phyloP scores from a whole-genome alignment of 1,284 basidiomycete species.

The Moniliophthora roreri region DNA sequence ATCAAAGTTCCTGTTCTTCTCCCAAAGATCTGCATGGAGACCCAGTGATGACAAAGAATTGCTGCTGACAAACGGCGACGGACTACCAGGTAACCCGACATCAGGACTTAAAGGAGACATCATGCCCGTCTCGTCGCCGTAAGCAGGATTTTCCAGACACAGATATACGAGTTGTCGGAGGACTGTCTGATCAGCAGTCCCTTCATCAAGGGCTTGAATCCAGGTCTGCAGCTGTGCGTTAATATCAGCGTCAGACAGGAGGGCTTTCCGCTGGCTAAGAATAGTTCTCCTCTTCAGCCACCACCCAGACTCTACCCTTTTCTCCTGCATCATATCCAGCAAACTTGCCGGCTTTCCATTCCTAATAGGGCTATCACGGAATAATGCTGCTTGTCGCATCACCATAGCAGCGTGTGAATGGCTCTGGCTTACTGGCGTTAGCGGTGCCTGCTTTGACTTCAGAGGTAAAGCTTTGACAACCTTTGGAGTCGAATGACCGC shows the following conservation, averaged over 20 bases:
- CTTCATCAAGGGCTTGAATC: conserved; percentile 52
- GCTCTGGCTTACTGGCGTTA: conserved; percentile 58
- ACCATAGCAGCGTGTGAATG: conserved; percentile 45
- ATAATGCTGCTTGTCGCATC: conserved; percentile 73
- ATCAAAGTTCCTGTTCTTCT: conserved; percentile 63
- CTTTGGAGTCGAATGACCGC: conserved; percentile 38
- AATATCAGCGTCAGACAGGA: conserved; percentile 37
- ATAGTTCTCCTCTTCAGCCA: conserved; percentile 73
- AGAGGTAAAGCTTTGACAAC: conserved; percentile 34
- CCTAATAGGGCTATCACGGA: conserved; percentile 70
- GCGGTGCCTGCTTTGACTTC: conserved; percentile 33
- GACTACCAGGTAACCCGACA: conserved; percentile 41
- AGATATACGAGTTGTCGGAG: conserved; percentile 64
- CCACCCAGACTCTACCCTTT: conserved; percentile 70
- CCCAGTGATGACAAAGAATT: conserved; percentile 38
- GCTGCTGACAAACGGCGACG: conserved; percentile 46
- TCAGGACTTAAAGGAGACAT: conserved; percentile 44
- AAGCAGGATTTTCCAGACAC: conserved; percentile 54
- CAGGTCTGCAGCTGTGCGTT: conserved; percentile 51
- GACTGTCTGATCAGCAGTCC: conserved; percentile 44
- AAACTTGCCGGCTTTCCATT: conserved; percentile 54
- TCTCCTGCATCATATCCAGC: conserved; percentile 62
- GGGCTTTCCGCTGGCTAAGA: conserved; percentile 44
- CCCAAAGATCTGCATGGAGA: conserved; percentile 58
- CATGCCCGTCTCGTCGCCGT: conserved; percentile 32